These are phyloP conservation scores for Massariosphaeria phaeospora DNA, from an alignment of 495 filamentous ascomycete species.

Conservation along the genomic window DNA sequence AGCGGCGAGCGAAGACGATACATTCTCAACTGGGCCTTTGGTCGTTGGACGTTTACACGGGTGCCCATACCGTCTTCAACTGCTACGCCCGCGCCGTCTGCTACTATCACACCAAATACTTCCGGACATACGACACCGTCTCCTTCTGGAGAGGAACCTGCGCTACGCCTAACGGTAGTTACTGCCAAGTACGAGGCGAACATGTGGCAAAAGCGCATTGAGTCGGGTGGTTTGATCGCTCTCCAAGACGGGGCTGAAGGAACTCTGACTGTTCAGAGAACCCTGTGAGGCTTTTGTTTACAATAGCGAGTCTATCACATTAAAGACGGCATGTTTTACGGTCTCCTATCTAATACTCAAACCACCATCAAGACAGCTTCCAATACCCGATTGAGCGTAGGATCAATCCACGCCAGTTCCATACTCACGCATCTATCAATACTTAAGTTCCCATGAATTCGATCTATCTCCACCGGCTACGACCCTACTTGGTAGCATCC, in stretches of 20 bases:
- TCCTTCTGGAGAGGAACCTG: slow-evolving; percentile 39
- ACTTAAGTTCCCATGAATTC: no score
- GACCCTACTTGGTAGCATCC: no score
- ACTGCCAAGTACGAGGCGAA: slow-evolving; percentile 76
- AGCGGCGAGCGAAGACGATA: slow-evolving; percentile 47
- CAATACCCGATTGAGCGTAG: no score
- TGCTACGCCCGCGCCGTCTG: slow-evolving; percentile 30
- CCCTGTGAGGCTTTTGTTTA: slow-evolving; percentile 2
- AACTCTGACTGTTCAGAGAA: slow-evolving; percentile 20
- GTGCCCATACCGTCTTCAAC: slow-evolving; percentile 40
- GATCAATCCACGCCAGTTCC: no score
- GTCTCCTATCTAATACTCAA: no score
- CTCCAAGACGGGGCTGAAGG: slow-evolving; percentile 19
- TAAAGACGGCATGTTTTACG: no score
- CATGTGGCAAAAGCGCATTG: slow-evolving; percentile 67
- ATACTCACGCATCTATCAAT: no score
- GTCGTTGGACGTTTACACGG: slow-evolving; percentile 80
- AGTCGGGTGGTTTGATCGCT: slow-evolving; percentile 21
- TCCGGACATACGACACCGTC: slow-evolving; percentile 34
- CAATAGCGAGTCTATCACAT: no score
- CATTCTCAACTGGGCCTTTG: slow-evolving; percentile 97
- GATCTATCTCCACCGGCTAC: no score
- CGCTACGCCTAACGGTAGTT: slow-evolving; percentile 76
- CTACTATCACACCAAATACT: slow-evolving; percentile 36
- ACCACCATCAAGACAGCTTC: no score